Base-by-base conservation (phyloP, 139 green algal species). In the Raphidocelis subcapitata region DNA sequence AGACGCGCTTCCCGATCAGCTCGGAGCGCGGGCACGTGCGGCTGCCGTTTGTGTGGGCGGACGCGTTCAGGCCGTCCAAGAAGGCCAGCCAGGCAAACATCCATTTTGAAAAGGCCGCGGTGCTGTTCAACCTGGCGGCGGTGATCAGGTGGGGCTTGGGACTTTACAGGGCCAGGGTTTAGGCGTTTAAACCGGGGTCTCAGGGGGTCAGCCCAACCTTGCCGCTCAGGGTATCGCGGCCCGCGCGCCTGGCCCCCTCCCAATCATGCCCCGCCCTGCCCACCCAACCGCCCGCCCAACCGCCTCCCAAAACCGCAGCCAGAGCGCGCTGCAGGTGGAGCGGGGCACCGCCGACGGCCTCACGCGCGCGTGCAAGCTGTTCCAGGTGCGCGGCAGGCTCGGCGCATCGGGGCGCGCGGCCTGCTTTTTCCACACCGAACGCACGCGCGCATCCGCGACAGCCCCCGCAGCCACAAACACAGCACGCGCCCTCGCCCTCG, bases 41-140 rank as follows among this genome's bases (percentile, higher is more conserved):
- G 55, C 8, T 93, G 33, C 62, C 26, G 47, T 75, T 72, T 60
- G 46, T 54, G 37, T 76, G 72, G 60, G 35, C 36, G 23, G 93
- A 98, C 67, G 91, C 94, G 24, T 97, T 98, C 77, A 80, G 85
- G 24, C 69, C 81, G 28, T 83, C 67, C 49, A 92, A 91, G 57
- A 78, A 79, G 29, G 63, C 72, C 21, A 80, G 54, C 23, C 86
- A 95, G 79, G 51, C 62, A 47, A 97, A 91, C 80, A 90, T 98
- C 8, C 88, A 97, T 80, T 95, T 95, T 61, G 94, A 98, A 73
- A 97, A 97, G 79, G 92, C 94, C 1, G 80, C 86, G 5, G 79
- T 98, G n/a, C 62, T 95, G 36, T 98, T 98, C 85, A 98, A 98
- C 83, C 62, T 98, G 31, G 94, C 64, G 1, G 88, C 92, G 1